These are phyloP conservation scores for Chaetomiaceae sp. DNA, from an alignment of 2,329 filamentous ascomycete species.

Conservation along the genomic window DNA sequence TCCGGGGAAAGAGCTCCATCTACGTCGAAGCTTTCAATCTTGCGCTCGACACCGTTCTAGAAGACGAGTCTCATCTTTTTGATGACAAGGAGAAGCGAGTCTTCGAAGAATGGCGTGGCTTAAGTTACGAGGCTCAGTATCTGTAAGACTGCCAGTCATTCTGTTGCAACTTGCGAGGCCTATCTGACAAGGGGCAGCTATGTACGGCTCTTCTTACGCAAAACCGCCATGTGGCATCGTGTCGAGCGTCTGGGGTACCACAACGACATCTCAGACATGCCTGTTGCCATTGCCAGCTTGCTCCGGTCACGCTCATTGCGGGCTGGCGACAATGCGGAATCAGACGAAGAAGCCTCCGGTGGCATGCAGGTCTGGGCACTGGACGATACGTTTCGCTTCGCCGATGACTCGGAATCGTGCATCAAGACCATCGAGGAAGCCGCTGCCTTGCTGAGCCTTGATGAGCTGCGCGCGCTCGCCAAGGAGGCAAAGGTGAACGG, in stretches of 20 bases:
- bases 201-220: slow-evolving; percentile 86
- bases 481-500: slow-evolving; percentile 84
- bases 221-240: slow-evolving; percentile 88
- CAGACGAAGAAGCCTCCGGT: slow-evolving; percentile 22
- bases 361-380: slow-evolving; percentile 44
- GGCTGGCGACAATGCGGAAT: slow-evolving; percentile 17
- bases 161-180: too few species aligned
- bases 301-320: slow-evolving; percentile 58
- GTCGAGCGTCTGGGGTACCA: slow-evolving; percentile 73
- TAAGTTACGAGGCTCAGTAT: slow-evolving; percentile 86
- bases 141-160: slow-evolving; percentile 52
- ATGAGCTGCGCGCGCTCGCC: slow-evolving; percentile 79
- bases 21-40: slow-evolving; percentile 98
- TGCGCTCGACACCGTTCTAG: slow-evolving; percentile 80
- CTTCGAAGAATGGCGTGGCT: slow-evolving; percentile 67
- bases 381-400: slow-evolving; percentile 65
- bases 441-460: slow-evolving; percentile 72
- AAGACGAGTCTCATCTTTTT: slow-evolving; percentile 86
- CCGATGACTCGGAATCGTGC: slow-evolving; percentile 67
- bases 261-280: slow-evolving; percentile 73
- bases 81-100: slow-evolving; percentile 71
- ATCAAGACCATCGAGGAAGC: slow-evolving; percentile 81
- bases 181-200: slow-evolving; percentile 53
- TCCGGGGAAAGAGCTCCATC: slow-evolving; percentile 76
- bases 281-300: slow-evolving; percentile 59